Conservation (phyloP, 306 rosid species). For the Cucurbita argyrosperma region DNA sequence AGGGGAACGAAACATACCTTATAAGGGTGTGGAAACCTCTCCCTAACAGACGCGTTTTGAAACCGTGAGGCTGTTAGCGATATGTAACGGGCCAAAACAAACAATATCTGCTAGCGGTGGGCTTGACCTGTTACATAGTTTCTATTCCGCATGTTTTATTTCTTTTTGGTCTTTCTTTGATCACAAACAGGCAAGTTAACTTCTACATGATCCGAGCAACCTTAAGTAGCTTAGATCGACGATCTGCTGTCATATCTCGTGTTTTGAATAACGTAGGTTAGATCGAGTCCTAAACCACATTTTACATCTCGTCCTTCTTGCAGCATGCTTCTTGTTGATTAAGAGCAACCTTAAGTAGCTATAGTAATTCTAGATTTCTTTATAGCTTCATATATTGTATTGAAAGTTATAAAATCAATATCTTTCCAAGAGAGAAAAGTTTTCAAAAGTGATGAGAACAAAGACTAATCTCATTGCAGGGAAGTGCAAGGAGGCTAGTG, state of each 20-base stretch:
- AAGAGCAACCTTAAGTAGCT: not conserved
- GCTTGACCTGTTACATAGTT: no score
- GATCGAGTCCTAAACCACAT: not conserved
- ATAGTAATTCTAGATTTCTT: not conserved
- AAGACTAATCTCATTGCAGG: conserved; percentile 28
- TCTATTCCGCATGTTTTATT: no score
- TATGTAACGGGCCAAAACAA: no score
- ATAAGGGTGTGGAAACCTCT: no score
- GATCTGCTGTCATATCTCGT: not conserved
- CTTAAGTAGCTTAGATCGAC: not conserved
- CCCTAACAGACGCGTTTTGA: no score
- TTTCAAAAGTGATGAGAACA: not conserved
- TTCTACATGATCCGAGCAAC: not conserved
- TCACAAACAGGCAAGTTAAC: not conserved
- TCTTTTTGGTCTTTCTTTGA: not conserved
- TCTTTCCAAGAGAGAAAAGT: not conserved
- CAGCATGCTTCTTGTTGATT: not conserved
- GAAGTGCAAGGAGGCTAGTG: conserved; percentile 55
- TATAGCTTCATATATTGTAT: not conserved
- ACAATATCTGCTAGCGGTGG: no score
- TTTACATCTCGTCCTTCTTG: not conserved
- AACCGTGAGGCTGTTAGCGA: no score
- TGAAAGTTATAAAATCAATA: not conserved
- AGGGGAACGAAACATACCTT: no score
- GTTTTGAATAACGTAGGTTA: not conserved